These are phyloP conservation scores for Nakaseomyces kungkrabaensis DNA, from an alignment of 1,139 yeast species.

Conservation along the genomic window DNA sequence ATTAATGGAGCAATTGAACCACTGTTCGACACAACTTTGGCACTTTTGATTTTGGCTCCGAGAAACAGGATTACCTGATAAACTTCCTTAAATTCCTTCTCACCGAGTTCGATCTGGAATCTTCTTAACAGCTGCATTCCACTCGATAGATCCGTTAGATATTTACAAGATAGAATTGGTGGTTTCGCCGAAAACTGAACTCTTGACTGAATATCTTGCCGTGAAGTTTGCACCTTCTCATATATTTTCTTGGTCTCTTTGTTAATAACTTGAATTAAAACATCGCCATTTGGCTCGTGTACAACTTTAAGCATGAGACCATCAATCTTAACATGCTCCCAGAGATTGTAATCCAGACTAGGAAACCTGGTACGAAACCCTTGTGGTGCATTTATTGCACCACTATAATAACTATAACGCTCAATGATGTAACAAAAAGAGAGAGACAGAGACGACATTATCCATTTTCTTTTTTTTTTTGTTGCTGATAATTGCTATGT, in stretches of 20 bases:
- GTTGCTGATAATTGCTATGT: not conserved
- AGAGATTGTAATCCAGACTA: not conserved
- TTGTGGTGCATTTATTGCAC: not conserved
- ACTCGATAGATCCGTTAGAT: not conserved
- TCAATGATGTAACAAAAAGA: not conserved
- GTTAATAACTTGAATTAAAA: not conserved
- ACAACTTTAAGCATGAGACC: not conserved
- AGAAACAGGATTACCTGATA: not conserved
- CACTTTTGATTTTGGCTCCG: not conserved
- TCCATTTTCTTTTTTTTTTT: not conserved
- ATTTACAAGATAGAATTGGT: slow-evolving; percentile 4
- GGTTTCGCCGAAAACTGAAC: slow-evolving; percentile 1
- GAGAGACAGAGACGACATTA: not conserved
- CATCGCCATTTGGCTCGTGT: not conserved
- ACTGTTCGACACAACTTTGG: not conserved
- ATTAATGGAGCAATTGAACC: not conserved
- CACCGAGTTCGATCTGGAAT: not conserved
- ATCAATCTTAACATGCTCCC: not conserved
- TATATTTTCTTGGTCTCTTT: not conserved
- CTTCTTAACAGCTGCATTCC: not conserved
- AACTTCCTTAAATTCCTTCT: not conserved
- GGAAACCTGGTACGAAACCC: not conserved
- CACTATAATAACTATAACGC: not conserved
- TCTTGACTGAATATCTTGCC: not conserved
- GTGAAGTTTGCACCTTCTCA: not conserved